A percentile compares a stretch with the other conserved stretches of the same genome.
Conservation (phyloP, 345 rosid genomes). For the Sisymbrium irio region DNA sequence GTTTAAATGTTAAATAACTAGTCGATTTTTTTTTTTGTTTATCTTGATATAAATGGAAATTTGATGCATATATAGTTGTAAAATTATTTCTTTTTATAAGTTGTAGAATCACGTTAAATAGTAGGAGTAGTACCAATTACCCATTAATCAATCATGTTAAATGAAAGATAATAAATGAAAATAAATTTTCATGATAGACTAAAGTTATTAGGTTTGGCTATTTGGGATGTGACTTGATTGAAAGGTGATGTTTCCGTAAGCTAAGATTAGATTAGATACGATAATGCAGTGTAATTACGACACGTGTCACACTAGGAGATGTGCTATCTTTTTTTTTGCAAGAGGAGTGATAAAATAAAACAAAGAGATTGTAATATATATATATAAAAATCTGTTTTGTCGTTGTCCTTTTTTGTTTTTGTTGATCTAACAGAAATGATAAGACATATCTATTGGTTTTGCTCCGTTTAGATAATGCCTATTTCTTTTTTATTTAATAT, state of each 20-base stretch:
- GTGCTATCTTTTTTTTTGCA: conserved; percentile 3
- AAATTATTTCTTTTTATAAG: too few relatives aligned
- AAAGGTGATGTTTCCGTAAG: background rate
- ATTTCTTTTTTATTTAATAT: background rate
- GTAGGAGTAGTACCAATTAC: too few relatives aligned
- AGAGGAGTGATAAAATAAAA: background rate
- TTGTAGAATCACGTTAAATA: background rate
- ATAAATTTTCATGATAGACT: background rate
- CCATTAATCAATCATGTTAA: background rate
- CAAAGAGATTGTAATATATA: background rate
- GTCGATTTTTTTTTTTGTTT: background rate
- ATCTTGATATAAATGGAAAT: background rate
- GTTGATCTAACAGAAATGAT: conserved; percentile 6
- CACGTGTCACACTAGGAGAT: background rate
- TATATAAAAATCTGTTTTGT: background rate
- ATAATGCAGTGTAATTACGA: background rate
- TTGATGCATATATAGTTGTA: background rate
- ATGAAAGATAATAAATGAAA: too few relatives aligned
- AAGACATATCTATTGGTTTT: background rate
- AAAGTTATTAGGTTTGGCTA: background rate
- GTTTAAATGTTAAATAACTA: too few relatives aligned
- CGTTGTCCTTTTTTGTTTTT: background rate
- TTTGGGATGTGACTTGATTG: conserved; percentile 6
- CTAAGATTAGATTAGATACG: background rate
- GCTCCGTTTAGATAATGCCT: conserved; percentile 3